A percentile compares a stretch with the other conserved stretches of the same genome.
These are phyloP conservation scores for Aureobasidium pullulans DNA, from an alignment of 2,329 filamentous ascomycete species.

Conservation along the genomic window DNA sequence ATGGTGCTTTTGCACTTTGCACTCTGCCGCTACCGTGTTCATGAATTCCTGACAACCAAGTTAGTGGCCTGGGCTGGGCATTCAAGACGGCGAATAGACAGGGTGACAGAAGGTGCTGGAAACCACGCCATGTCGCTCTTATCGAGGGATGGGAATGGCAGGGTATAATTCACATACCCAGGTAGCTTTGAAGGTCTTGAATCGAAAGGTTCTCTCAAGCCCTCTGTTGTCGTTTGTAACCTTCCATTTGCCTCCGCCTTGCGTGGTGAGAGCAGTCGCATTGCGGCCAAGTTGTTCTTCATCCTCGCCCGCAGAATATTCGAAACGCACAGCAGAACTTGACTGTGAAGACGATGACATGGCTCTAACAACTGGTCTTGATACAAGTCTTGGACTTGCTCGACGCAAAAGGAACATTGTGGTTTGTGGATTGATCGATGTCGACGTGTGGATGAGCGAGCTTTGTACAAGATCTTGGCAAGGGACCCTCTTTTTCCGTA, in stretches of 20 bases:
- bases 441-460: neutral
- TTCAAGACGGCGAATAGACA: neutral
- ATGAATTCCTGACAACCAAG: slow-evolving; percentile 57
- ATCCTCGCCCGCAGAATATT: slow-evolving; percentile 15
- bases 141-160: too few species aligned
- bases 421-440: neutral
- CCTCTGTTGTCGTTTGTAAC: slow-evolving; percentile 27
- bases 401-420: neutral
- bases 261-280: slow-evolving; percentile 4
- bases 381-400: neutral
- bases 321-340: neutral
- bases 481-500: neutral
- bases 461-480: neutral
- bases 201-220: slow-evolving; percentile 29
- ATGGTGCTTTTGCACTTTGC: slow-evolving; percentile 62
- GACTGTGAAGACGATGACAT: neutral
- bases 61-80: neutral
- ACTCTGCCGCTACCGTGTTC: slow-evolving; percentile 62
- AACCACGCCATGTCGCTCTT: too few species aligned
- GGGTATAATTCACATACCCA: slow-evolving; percentile 25
- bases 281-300: slow-evolving; percentile 21
- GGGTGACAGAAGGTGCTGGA: neutral
- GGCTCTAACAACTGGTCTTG: neutral
- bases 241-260: slow-evolving; percentile 23
- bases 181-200: slow-evolving; percentile 32